Percentiles rank a stretch among this genome's conserved stretches.
These are phyloP conservation scores for Coprinopsis marcescibilis DNA, from an alignment of 768 basidiomycete species.

Conservation along the genomic window DNA sequence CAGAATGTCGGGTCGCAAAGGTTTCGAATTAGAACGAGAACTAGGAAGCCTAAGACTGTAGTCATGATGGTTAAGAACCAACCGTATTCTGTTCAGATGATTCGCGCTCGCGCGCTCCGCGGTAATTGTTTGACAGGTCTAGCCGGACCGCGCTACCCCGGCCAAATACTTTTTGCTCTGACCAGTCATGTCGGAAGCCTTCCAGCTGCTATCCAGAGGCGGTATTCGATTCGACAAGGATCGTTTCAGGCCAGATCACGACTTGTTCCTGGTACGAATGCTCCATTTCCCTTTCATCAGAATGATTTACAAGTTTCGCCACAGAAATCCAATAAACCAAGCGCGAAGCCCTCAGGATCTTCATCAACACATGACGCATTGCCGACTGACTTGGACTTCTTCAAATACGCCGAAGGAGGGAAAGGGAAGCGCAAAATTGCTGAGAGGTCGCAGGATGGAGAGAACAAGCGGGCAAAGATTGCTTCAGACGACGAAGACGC, in stretches of 20 bases:
- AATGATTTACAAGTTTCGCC: neutral
- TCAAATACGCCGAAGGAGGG: constrained; percentile 70
- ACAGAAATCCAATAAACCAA: constrained; percentile 6
- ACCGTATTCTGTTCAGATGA: no score
- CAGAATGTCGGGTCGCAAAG: constrained; percentile 1
- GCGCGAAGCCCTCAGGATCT: constrained; percentile 1
- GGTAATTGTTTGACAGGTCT: neutral
- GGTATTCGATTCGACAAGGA: constrained; percentile 78
- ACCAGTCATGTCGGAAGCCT: constrained; percentile 67
- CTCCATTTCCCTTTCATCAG: neutral
- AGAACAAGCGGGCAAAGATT: constrained; percentile 31
- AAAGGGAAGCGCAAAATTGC: constrained; percentile 35
- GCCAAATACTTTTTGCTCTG: neutral
- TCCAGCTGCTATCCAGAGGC: constrained; percentile 84
- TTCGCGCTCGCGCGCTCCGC: no score
- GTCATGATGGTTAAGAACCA: no score
- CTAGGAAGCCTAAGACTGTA: neutral
- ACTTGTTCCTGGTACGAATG: constrained; percentile 54
- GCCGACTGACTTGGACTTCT: constrained; percentile 83
- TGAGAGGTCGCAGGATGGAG: constrained; percentile 15
- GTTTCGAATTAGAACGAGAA: neutral
- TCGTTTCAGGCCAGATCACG: constrained; percentile 62
- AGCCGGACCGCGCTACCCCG: neutral
- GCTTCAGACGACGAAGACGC: constrained; percentile 24
- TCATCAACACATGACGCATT: constrained; percentile 40